phyloP scores from a whole-genome alignment of 1,284 basidiomycete species.

The Cutaneotrichosporon daszewskae region DNA sequence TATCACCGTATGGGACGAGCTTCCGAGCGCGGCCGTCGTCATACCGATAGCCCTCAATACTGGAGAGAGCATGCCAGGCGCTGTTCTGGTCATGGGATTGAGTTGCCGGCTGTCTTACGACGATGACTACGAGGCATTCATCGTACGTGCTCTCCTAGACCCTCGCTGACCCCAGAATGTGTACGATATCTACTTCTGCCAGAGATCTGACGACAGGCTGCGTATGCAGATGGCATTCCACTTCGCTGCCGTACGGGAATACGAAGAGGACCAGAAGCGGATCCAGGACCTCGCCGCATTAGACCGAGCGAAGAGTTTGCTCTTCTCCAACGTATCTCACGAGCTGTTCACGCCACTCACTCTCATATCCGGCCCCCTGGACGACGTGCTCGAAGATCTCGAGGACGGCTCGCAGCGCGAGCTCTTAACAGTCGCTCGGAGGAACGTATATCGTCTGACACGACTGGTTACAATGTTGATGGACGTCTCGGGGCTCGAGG shows the following conservation, averaged over 20 bases:
- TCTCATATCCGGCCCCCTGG: conserved; percentile 42
- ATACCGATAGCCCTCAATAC: conserved; percentile 44
- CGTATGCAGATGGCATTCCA: conserved; percentile 22
- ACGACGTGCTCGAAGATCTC: conserved; percentile 34
- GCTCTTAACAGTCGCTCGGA: conserved; percentile 36
- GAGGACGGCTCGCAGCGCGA: conserved; percentile 33
- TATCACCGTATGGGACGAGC: conserved; percentile 42
- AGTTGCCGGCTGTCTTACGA: conserved; percentile 43
- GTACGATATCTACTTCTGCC: conserved; percentile 11
- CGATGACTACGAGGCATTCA: conserved; percentile 42
- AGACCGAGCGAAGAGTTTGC: conserved; percentile 44
- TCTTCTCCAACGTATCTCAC: conserved; percentile 46
- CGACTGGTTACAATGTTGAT: conserved; percentile 44
- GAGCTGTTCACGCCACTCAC: conserved; percentile 48
- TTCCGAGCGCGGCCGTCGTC: conserved; percentile 44
- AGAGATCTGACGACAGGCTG: conserved; percentile 1
- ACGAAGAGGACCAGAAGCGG: conserved; percentile 32
- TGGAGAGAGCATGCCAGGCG: conserved; percentile 34
- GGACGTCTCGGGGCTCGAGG: conserved; percentile 44
- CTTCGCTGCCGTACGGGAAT: conserved; percentile 19
- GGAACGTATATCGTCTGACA: conserved; percentile 40
- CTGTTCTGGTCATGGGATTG: conserved; percentile 46
- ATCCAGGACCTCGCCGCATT: conserved; percentile 47
- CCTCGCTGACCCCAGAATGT: conserved; percentile 19
- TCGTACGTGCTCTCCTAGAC: conserved; percentile 23